Conservation (phyloP, 176 grass and related monocot species). For the Oryza brachyantha region DNA sequence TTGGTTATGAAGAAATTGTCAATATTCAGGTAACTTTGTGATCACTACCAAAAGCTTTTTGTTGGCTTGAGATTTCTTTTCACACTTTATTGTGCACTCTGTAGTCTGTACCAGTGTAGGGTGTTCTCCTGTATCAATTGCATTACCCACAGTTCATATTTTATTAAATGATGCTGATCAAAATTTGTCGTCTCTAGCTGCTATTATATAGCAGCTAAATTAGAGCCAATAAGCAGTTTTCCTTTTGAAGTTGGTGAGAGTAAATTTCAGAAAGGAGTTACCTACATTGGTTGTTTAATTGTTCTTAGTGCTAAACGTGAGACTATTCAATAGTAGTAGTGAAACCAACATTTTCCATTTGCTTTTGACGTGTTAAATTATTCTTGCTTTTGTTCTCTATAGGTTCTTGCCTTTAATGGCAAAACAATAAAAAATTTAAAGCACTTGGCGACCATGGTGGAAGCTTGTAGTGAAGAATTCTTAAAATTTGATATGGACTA, state of each 20-base stretch:
- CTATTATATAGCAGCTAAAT: background rate
- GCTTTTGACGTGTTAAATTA: background rate
- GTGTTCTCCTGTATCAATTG: no score
- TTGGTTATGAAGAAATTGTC: constrained; percentile 95
- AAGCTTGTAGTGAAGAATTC: constrained; percentile 68
- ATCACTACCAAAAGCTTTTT: background rate
- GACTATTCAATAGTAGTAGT: background rate
- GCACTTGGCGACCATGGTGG: constrained; percentile 79
- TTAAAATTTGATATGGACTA: constrained; percentile 94
- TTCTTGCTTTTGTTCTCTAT: constrained; percentile 6
- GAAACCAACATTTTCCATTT: background rate
- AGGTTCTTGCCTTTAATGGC: constrained; percentile 87
- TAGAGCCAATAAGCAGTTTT: background rate
- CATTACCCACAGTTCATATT: no score
- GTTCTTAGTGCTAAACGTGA: background rate
- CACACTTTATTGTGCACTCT: background rate
- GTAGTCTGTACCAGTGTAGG: background rate
- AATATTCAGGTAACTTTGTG: constrained; percentile 79
- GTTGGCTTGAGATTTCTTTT: background rate
- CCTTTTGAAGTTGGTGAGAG: background rate
- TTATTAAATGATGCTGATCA: background rate
- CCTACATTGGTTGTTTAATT: background rate
- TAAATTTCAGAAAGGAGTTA: background rate
- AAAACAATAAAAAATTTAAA: constrained; percentile 78
- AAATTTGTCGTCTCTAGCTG: background rate